These are phyloP conservation scores for Diaporthe capsici DNA, from an alignment of 2,329 filamentous ascomycete species.

Conservation along the genomic window DNA sequence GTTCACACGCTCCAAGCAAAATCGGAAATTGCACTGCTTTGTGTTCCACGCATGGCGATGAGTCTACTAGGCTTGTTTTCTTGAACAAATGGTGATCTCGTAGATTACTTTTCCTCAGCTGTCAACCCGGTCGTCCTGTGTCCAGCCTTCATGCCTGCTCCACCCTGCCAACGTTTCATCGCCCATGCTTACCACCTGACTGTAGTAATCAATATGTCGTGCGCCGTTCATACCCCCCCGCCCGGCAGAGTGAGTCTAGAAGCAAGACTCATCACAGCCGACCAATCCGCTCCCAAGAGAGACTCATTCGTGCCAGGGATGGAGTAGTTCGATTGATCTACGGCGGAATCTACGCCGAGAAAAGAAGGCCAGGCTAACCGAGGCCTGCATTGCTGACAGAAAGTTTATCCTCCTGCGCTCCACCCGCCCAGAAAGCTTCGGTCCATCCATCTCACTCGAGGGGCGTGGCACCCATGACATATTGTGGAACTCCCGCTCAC, in stretches of 20 bases:
- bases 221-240: neutral
- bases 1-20: neutral
- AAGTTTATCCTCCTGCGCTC: neutral
- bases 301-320: neutral
- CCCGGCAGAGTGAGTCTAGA: neutral
- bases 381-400: neutral
- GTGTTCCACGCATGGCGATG: too few species aligned
- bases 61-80: too few species aligned
- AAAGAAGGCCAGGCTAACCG: neutral
- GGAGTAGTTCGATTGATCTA: neutral
- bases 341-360: neutral
- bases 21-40: neutral
- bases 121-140: neutral
- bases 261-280: neutral
- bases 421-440: neutral
- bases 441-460: too few species aligned
- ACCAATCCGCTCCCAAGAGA: neutral
- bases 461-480: neutral
- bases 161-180: neutral
- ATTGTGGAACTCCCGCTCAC: neutral
- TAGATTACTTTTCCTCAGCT: neutral
- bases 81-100: neutral
- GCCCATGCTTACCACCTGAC: neutral
- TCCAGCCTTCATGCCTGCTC: neutral
- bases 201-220: constrained; percentile 4